These are phyloP conservation scores for Adiantum capillusveneris DNA, from an alignment of 75 land plant species.

Conservation along the genomic window DNA sequence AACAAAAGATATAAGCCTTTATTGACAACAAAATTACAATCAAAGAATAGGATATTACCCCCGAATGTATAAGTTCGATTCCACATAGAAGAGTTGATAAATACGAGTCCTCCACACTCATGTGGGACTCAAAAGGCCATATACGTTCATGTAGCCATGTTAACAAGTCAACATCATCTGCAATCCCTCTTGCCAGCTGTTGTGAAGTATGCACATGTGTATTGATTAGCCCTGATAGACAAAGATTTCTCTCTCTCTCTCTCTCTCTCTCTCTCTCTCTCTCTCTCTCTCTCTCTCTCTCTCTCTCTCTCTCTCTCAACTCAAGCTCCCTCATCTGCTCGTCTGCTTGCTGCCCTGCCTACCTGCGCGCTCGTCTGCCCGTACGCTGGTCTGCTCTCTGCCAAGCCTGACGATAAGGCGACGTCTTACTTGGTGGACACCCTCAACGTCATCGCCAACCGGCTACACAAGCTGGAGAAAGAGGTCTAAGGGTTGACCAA, in stretches of 20 bases:
- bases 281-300: slow-evolving; percentile 7
- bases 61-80: slow-evolving; percentile 90
- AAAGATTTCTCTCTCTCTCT: slow-evolving; percentile 4
- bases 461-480: no score
- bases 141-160: slow-evolving; percentile 93
- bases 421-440: no score
- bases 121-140: slow-evolving; percentile 93
- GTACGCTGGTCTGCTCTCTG: no score
- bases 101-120: slow-evolving; percentile 87
- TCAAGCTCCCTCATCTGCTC: no score
- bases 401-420: no score
- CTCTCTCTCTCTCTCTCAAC: slow-evolving; percentile 16
- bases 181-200: slow-evolving; percentile 92
- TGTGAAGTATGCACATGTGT: slow-evolving; percentile 98
- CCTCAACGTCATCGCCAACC: no score
- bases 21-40: no score
- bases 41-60: slow-evolving; percentile 30
- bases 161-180: slow-evolving; percentile 93
- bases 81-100: slow-evolving; percentile 89
- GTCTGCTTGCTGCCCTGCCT: no score
- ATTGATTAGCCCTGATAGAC: slow-evolving; percentile 58
- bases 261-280: slow-evolving; percentile 8
- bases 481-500: no score
- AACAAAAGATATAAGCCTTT: no score
- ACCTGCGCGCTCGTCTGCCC: no score